A percentile compares a stretch with the other conserved stretches of the same genome.
These are phyloP conservation scores for Carpinus viminea DNA, from an alignment of 306 rosid species.

Conservation along the genomic window DNA sequence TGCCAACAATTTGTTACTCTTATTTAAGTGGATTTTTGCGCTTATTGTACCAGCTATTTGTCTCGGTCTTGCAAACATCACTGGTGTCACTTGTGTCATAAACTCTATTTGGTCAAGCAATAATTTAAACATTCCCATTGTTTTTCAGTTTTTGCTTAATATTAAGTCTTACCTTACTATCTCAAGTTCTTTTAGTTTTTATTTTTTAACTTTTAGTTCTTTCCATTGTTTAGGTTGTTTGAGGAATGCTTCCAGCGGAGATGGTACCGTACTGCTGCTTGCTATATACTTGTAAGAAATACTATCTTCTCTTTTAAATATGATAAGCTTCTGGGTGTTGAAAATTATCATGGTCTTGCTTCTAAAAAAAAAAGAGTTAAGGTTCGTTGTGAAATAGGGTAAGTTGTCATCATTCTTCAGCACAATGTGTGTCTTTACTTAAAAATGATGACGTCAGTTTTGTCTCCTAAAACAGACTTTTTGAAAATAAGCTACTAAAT, in stretches of 20 bases:
- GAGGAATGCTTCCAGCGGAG: conserved; percentile 99
- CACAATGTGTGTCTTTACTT: not conserved
- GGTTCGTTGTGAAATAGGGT: conserved; percentile 3
- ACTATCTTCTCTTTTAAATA: conserved; percentile 16
- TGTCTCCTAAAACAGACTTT: not conserved
- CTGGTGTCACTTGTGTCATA: not conserved
- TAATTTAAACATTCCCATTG: not conserved
- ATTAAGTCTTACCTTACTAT: not conserved
- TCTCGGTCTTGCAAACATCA: not conserved
- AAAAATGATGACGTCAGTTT: not conserved
- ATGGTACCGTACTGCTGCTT: conserved; percentile 98
- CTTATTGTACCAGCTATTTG: not conserved
- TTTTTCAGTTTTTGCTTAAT: not conserved
- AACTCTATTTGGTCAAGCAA: not conserved
- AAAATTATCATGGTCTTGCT: conserved; percentile 17
- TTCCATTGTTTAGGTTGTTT: conserved; percentile 63
- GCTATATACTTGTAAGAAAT: conserved; percentile 89
- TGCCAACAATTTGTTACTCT: not conserved
- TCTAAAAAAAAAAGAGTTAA: not conserved
- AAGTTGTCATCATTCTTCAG: not conserved
- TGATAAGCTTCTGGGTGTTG: conserved; percentile 11
- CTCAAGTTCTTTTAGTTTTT: conserved; percentile 1
- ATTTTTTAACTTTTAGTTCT: conserved; percentile 1
- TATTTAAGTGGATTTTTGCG: not conserved
- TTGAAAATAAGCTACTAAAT: too few species aligned